phyloP scores from a whole-genome alignment of 805 yeast genomes.

The Monosporozyma unispora region DNA sequence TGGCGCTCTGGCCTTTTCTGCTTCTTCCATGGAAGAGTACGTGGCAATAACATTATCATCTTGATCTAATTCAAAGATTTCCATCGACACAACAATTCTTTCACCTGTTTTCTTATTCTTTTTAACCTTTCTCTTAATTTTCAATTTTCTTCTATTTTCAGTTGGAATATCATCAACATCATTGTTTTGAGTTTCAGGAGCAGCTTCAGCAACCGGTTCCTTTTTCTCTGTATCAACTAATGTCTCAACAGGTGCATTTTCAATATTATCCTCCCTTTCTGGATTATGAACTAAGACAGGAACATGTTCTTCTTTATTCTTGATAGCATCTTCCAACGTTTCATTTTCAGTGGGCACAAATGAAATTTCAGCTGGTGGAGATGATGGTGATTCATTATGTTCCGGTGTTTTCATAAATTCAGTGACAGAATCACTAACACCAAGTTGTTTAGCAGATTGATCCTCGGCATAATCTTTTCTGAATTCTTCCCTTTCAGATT shows the following conservation, averaged over 20 bases:
- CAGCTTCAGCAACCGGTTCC: not conserved
- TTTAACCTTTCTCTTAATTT: constrained; percentile 33
- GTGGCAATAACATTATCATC: constrained; percentile 6
- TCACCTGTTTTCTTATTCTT: constrained; percentile 36
- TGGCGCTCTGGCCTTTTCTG: not conserved
- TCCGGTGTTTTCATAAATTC: not conserved
- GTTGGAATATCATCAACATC: not conserved
- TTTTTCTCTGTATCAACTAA: not conserved
- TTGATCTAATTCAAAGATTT: constrained; percentile 15
- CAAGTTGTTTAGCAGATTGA: not conserved
- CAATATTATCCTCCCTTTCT: not conserved
- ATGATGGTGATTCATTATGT: not conserved
- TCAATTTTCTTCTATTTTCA: constrained; percentile 18
- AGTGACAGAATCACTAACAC: not conserved
- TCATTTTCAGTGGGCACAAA: constrained; percentile 1
- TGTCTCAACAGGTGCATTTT: not conserved
- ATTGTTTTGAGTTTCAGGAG: not conserved
- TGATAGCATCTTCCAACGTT: constrained; percentile 1
- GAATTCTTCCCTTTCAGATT: not conserved
- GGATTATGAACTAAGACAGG: not conserved
- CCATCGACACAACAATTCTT: constrained; percentile 30
- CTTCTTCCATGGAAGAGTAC: constrained; percentile 5
- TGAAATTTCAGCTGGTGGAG: not conserved
- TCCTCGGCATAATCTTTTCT: not conserved
- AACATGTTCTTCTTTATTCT: not conserved